A percentile compares a stretch with the other conserved stretches of the same genome.
Conservation (phyloP, 164 flowering plant genomes). For the Vitis cinerea region DNA sequence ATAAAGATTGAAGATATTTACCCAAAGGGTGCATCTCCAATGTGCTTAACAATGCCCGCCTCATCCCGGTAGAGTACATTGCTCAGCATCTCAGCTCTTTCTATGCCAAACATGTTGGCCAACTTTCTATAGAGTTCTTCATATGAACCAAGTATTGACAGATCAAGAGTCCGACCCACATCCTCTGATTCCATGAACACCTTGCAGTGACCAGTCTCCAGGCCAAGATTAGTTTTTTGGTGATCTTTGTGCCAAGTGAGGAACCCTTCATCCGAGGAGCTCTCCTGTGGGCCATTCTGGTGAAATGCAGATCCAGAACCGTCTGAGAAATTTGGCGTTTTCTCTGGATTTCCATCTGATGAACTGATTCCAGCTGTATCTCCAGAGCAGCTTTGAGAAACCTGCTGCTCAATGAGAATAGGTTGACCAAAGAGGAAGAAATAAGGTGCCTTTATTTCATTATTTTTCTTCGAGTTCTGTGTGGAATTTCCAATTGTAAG, state of each 20-base stretch:
- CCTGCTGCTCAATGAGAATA: conserved; percentile 42
- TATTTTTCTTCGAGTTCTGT: conserved; percentile 22
- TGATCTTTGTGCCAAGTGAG: conserved; percentile 26
- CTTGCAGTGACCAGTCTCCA: conserved; percentile 55
- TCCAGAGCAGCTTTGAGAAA: conserved; percentile 38
- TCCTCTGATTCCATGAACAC: conserved; percentile 55
- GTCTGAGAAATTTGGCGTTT: conserved; percentile 28
- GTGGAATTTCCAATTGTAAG: conserved; percentile 34
- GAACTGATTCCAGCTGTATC: conserved; percentile 33
- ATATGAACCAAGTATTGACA: conserved; percentile 49
- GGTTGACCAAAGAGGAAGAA: conserved; percentile 52
- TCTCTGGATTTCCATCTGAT: conserved; percentile 37
- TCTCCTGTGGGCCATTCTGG: conserved; percentile 21
- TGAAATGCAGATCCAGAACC: conserved; percentile 32
- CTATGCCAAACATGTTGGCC: conserved; percentile 44
- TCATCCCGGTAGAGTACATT: conserved; percentile 38
- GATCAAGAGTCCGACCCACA: conserved; percentile 52
- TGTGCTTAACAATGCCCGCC: conserved; percentile 34
- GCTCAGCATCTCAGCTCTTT: conserved; percentile 34
- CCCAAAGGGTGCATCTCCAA: conserved; percentile 58
- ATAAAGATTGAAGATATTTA: background rate
- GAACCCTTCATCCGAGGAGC: conserved; percentile 24
- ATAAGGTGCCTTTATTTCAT: conserved; percentile 27
- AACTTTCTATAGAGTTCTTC: conserved; percentile 46
- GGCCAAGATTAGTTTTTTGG: conserved; percentile 23